Evolutionary conservation across 2,329 filamentous ascomycete species (phyloP).

Genomic region (Rhytidhysteron rufulum): DNA sequence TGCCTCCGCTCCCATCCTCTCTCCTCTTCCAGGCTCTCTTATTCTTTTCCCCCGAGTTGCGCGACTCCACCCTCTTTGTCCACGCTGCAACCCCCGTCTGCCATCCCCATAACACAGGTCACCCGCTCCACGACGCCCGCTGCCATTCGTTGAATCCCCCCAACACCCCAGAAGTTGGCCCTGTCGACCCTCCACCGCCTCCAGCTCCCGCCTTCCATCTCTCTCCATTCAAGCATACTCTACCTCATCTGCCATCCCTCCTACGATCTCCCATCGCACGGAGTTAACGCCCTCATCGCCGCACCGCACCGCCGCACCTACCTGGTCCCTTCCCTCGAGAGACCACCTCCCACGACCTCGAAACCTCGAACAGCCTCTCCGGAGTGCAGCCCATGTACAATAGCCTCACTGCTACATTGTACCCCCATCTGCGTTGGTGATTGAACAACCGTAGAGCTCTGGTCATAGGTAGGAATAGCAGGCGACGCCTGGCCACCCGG

Average conservation of each 20-base stretch:
- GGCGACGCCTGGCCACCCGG: slow-evolving; percentile 24
- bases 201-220: slow-evolving; percentile 4
- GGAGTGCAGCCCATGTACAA: slow-evolving; percentile 32
- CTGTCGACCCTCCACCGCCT: slow-evolving; percentile 8
- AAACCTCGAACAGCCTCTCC: slow-evolving; percentile 1
- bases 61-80: slow-evolving; percentile 2
- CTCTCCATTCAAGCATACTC: slow-evolving; percentile 7
- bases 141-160: slow-evolving; percentile 7
- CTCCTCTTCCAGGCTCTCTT: slow-evolving; percentile 2
- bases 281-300: neutral
- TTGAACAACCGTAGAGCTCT: slow-evolving; percentile 7
- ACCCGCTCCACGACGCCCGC: slow-evolving; percentile 4
- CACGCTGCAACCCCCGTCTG: slow-evolving; percentile 1
- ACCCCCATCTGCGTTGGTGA: slow-evolving; percentile 38
- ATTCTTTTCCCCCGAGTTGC: neutral
- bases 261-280: neutral
- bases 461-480: slow-evolving; percentile 10
- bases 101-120: neutral
- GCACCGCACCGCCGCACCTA: neutral
- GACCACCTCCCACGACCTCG: neutral
- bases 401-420: slow-evolving; percentile 32
- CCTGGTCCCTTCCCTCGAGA: neutral
- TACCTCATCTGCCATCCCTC: slow-evolving; percentile 9
- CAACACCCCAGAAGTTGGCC: slow-evolving; percentile 4
- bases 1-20: slow-evolving; percentile 2